Percentiles rank a stretch among this genome's conserved stretches.
Conservation (phyloP, 192 early-diverging fungal genomes). For the Spinellus fusiger region DNA sequence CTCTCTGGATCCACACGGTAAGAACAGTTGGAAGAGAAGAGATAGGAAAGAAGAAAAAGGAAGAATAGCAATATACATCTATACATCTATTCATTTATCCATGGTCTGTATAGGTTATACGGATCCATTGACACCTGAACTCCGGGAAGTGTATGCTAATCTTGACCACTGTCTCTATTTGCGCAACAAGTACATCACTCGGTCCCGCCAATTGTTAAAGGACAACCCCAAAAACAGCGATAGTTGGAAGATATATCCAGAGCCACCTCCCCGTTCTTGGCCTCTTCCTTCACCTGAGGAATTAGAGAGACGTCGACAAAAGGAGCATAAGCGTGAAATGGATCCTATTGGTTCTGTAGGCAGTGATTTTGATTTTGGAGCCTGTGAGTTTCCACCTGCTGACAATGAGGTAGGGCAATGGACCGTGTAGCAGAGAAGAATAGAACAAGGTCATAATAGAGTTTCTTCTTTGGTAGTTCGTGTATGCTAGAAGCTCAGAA, state of each 20-base stretch:
- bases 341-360: conserved; percentile 34
- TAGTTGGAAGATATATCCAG: conserved; percentile 83
- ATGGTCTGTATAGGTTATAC: background rate
- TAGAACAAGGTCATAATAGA: background rate
- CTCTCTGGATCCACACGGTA: too few relatives aligned
- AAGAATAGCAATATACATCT: too few relatives aligned
- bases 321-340: conserved; percentile 18
- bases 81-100: background rate
- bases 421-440: background rate
- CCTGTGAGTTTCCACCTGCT: conserved; percentile 34
- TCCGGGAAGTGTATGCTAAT: conserved; percentile 51
- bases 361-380: conserved; percentile 35
- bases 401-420: conserved; percentile 20
- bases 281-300: conserved; percentile 20
- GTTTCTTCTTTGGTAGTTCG: conserved; percentile 2
- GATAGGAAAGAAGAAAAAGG: too few relatives aligned
- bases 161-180: conserved; percentile 72
- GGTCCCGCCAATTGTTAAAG: conserved; percentile 59
- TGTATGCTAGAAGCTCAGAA: conserved; percentile 5
- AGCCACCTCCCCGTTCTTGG: conserved; percentile 74
- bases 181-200: conserved; percentile 79
- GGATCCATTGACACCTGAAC: conserved; percentile 51
- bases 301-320: conserved; percentile 15
- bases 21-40: too few relatives aligned
- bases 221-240: conserved; percentile 82